Base-by-base conservation (phyloP, 2,329 filamentous ascomycete genomes). In the Ophiostoma ulmi region DNA sequence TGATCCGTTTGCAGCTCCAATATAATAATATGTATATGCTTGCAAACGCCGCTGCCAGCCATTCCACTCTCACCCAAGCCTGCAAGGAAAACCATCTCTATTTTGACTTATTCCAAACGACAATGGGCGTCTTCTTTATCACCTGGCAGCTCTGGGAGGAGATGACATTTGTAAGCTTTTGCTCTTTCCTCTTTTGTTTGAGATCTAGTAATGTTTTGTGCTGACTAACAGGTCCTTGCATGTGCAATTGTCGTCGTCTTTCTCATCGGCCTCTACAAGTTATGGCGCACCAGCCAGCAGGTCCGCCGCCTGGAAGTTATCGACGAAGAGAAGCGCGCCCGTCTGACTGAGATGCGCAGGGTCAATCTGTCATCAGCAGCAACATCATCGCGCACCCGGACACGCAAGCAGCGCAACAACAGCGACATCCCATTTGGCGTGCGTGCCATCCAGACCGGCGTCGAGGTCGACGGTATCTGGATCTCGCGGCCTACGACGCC, bases 401-500 rank as follows among this genome's bases (percentile, higher is more conserved):
- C 41, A 35, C 70, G 76, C 38, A 80, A 79, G 73, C 79, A 79
- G 67, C 76, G 77, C 38, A 44, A 41, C 2, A 72, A 75, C 22
- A 83, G 87, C 68, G 89, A 92, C 11, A 87, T 96, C 48, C 93
- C 93, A 0, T 97, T 97, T 76, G 94, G 94, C 26, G 87, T 95
- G 69, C 88, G 91, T 75, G 94, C 94, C 7, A 87, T 97, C 66
- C 90, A 97, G 78, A 91, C 87, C 75, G 93, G 93, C 6, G 83
- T 96, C 63, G 87, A 94, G 77, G 87, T 97, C 8, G 92, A 97
- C 74, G 94, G 93, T 4, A 93, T 97, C 68, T 93, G 91, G 89
- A 87, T 91, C 68, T 89, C 88, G 35, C 81, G 82, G 69, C 82
- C 84, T 64, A 79, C 80, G 11, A 82, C 82, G 13, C 81, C 83